Base-by-base conservation (phyloP, 1,284 basidiomycete species). In the Cutaneotrichosporon dermatis region DNA sequence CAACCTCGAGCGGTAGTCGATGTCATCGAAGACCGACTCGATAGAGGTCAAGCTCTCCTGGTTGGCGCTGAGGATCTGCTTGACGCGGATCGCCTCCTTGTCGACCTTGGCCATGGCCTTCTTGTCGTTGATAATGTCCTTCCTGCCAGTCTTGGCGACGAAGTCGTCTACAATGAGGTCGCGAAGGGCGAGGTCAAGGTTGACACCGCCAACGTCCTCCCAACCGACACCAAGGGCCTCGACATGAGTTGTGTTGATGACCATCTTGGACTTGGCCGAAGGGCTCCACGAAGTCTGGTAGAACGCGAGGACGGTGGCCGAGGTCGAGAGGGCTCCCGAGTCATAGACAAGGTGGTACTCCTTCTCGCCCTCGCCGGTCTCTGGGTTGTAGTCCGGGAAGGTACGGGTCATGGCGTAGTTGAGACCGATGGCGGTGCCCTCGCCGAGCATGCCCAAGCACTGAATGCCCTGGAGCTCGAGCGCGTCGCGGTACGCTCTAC, bases 391-490 rank as follows among this genome's bases (percentile, higher is more conserved):
- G 16, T 66, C 63, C 1, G 87, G 80, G 81, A 99, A 99, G 1
- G 84, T 84, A 41, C 94, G 85, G 2, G 92, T 92, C 90, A 98
- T 96, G 42, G 94, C 95, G 72, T 92, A 99, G 81, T 96, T 96
- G 66, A 97, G 83, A 7, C 90, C 93, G 35, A 93, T 87, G 6
- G 91, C 92, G 0, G 91, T 88, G 45, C 94, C 94, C 73, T 99
- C 96, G 67, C 93, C 90, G 61, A 99, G 85, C 62, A 99, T 82
- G 0, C 89, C 86, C 34, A 95, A 80, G 3, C 89, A 88, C 15
- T 85, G 85, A 61, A 99, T 80, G 1, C 94, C 95, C 16, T 92
- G 86, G 52, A 98, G 85, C 71, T 93, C 90, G 45, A 93, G 85
- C 2, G 95, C 90, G 76, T 99, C 95, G 39, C 88, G 84, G 59